These are phyloP conservation scores for Stephania japonica DNA, from an alignment of 164 flowering plant genomes.

Conservation along the genomic window DNA sequence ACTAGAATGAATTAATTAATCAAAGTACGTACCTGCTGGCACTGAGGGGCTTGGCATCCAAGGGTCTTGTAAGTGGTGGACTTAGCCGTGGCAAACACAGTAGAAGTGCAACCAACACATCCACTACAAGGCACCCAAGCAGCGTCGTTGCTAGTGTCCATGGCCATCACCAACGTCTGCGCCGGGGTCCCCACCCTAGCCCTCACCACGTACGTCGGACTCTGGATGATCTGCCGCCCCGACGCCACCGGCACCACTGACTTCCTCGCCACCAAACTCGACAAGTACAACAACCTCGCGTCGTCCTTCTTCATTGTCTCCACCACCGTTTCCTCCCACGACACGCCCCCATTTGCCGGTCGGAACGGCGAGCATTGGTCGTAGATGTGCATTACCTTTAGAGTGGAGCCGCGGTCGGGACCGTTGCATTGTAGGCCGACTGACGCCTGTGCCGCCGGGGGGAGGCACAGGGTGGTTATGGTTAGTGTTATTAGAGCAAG, in stretches of 20 bases:
- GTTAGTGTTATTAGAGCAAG: neutral
- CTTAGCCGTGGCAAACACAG: slow-evolving; percentile 32
- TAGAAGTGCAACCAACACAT: slow-evolving; percentile 69
- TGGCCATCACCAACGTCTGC: slow-evolving; percentile 65
- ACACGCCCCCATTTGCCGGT: slow-evolving; percentile 14
- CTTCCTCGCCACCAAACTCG: slow-evolving; percentile 36
- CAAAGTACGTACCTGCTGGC: slow-evolving; percentile 59
- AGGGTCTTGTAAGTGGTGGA: slow-evolving; percentile 55
- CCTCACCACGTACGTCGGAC: slow-evolving; percentile 66
- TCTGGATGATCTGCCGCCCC: slow-evolving; percentile 56
- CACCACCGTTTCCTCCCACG: slow-evolving; percentile 42
- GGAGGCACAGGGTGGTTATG: neutral
- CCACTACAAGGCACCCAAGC: slow-evolving; percentile 90
- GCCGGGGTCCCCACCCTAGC: slow-evolving; percentile 73
- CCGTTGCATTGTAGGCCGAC: neutral
- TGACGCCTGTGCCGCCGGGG: neutral
- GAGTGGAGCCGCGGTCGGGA: slow-evolving; percentile 33
- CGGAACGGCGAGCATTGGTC: slow-evolving; percentile 47
- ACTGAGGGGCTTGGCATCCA: slow-evolving; percentile 52
- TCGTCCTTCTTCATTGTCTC: slow-evolving; percentile 35
- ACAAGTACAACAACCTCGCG: slow-evolving; percentile 33
- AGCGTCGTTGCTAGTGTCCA: slow-evolving; percentile 83
- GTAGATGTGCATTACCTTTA: slow-evolving; percentile 45
- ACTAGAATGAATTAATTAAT: neutral
- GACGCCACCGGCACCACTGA: slow-evolving; percentile 74